Evolutionary conservation across 768 basidiomycete genomes (phyloP).

Genomic region (Suillus luteus): DNA sequence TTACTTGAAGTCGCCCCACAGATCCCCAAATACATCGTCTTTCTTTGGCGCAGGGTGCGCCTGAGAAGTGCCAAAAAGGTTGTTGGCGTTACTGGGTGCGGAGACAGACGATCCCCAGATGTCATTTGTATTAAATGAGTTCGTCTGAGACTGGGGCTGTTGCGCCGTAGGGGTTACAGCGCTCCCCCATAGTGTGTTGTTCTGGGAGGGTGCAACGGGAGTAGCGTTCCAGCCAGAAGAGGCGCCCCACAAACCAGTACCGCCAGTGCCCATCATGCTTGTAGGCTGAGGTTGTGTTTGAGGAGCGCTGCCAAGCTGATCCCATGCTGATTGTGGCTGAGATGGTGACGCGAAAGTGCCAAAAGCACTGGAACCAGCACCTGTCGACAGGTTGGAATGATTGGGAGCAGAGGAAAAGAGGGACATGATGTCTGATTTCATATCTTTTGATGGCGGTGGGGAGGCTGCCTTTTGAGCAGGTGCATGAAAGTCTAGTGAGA

Average conservation of each 20-base stretch:
- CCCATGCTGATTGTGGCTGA: constrained; percentile 29
- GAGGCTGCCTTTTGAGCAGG: constrained; percentile 38
- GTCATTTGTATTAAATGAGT: constrained; percentile 45
- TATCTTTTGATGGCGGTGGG: constrained; percentile 58
- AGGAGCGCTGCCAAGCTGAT: constrained; percentile 23
- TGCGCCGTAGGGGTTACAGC: constrained; percentile 18
- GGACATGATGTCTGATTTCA: constrained; percentile 84
- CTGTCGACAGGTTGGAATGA: constrained; percentile 25
- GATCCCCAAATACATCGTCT: constrained; percentile 80
- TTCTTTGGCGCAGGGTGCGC: constrained; percentile 49
- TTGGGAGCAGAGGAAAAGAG: constrained; percentile 58
- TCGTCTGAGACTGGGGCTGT: constrained; percentile 28
- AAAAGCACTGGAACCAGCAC: constrained; percentile 32
- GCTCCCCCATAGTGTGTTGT: constrained; percentile 38
- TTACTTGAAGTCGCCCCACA: constrained; percentile 85
- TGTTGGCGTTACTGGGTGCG: constrained; percentile 33
- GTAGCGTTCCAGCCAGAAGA: constrained; percentile 62
- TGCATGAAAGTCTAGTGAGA: constrained; percentile 84
- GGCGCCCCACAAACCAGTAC: constrained; percentile 65
- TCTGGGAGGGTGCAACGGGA: constrained; percentile 28
- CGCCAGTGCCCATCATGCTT: constrained; percentile 56
- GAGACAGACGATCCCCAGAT: constrained; percentile 53
- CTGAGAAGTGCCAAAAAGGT: constrained; percentile 32
- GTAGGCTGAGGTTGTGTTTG: constrained; percentile 35
- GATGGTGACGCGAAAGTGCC: constrained; percentile 38